Base-by-base conservation (phyloP, 768 basidiomycete genomes). In the Sporobolomyces phaffii region DNA sequence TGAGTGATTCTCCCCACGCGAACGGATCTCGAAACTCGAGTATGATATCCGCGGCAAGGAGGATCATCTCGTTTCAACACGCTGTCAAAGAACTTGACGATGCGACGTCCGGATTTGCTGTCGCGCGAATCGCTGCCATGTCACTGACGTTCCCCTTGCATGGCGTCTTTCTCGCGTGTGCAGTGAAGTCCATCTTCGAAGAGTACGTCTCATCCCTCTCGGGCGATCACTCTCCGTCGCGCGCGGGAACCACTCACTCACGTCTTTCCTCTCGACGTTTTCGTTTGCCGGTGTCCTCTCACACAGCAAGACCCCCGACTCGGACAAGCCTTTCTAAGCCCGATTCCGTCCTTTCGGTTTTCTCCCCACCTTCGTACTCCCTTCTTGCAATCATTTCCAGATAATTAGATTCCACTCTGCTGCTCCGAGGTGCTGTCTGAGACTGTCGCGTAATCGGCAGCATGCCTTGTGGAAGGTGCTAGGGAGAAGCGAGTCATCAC, bases 111-210 rank as follows among this genome's bases (percentile, higher is more conserved):
- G 28, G 40, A 18, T 31, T 4, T 29, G 40, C 54, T 57, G 40
- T 43, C 54, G 22, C 38, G 9, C 28, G 3, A n/a, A n/a, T n/a
- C n/a, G n/a, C n/a, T n/a, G n/a, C n/a, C n/a, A n/a, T n/a, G n/a
- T n/a, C n/a, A n/a, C n/a, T n/a, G n/a, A n/a, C n/a, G n/a, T n/a
- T n/a, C n/a, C n/a, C n/a, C n/a, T n/a, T n/a, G n/a, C n/a, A n/a
- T n/a, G n/a, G n/a, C n/a, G n/a, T n/a, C n/a, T n/a, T n/a, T n/a
- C n/a, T n/a, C n/a, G n/a, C n/a, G n/a, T n/a, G n/a, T 31, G 11
- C 56, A 58, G 56, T 51, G 24, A 51, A 58, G 48, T 58, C 56
- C 43, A 41, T 58, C 56, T 58, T 58, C 56, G 56, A 58, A 58
- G 56, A 58, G 56, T 58, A 34, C 28, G 41, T 67, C 47, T 33